Evolutionary conservation across 2,329 filamentous ascomycete species (phyloP).

Genomic region (Phoma sp.): DNA sequence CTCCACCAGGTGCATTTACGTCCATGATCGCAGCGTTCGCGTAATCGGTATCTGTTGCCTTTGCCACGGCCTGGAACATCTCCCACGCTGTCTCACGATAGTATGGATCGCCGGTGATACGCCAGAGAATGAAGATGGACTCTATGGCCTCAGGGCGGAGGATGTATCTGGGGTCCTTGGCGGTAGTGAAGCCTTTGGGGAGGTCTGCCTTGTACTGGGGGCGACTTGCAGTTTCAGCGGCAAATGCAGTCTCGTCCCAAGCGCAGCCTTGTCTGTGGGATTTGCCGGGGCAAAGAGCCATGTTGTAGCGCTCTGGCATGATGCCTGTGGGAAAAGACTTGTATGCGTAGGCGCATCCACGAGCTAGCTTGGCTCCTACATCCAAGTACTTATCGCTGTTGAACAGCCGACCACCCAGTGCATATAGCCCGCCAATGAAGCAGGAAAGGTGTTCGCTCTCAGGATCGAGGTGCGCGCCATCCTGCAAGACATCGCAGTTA

Average conservation of each 20-base stretch:
- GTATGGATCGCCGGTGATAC: constrained; percentile 61
- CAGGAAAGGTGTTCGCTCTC: constrained; percentile 65
- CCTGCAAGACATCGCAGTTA: constrained; percentile 47
- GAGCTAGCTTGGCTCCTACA: constrained; percentile 62
- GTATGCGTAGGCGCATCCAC: constrained; percentile 68
- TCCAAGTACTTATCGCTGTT: constrained; percentile 59
- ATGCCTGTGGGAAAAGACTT: constrained; percentile 62
- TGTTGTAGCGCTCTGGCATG: constrained; percentile 65
- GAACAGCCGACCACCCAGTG: constrained; percentile 64
- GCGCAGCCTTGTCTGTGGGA: constrained; percentile 48
- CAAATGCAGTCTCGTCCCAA: constrained; percentile 62
- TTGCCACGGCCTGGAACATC: constrained; percentile 54
- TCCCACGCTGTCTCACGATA: constrained; percentile 54
- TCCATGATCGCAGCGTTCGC: constrained; percentile 55
- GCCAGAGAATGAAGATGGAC: constrained; percentile 64
- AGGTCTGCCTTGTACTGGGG: constrained; percentile 38
- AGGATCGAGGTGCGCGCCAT: constrained; percentile 46
- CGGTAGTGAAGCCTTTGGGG: constrained; percentile 51
- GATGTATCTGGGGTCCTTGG: constrained; percentile 53
- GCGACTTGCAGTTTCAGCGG: constrained; percentile 40
- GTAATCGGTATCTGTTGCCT: constrained; percentile 49
- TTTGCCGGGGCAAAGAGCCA: constrained; percentile 56
- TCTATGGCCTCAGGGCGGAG: constrained; percentile 65
- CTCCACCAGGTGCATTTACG: constrained; percentile 43
- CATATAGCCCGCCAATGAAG: constrained; percentile 68